These are phyloP conservation scores for Suillus placidus DNA, from an alignment of 768 basidiomycete genomes.

Conservation along the genomic window DNA sequence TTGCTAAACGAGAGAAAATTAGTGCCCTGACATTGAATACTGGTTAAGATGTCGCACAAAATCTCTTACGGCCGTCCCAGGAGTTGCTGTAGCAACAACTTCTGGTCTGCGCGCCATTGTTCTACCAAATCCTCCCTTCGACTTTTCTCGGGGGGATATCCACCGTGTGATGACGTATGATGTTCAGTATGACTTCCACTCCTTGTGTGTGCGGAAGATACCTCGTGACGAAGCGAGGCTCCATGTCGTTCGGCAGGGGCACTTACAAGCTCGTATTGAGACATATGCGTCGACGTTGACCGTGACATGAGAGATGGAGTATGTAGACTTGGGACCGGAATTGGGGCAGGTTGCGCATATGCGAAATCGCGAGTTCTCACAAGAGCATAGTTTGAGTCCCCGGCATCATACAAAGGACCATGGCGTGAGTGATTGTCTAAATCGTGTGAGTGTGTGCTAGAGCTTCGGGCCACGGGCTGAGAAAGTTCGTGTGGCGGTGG, in stretches of 20 bases:
- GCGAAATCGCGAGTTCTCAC: constrained; percentile 32
- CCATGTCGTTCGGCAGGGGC: constrained; percentile 23
- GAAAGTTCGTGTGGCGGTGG: constrained; percentile 24
- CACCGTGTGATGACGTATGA: constrained; percentile 20
- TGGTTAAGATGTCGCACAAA: constrained; percentile 7
- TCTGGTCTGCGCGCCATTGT: constrained; percentile 36
- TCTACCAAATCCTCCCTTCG: constrained; percentile 31
- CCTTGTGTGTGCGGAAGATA: constrained; percentile 21
- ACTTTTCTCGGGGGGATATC: constrained; percentile 22
- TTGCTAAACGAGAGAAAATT: constrained; percentile 5
- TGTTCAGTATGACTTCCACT: constrained; percentile 30
- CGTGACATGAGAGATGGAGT: constrained; percentile 29
- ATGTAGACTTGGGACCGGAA: constrained; percentile 17
- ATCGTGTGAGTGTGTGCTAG: constrained; percentile 19
- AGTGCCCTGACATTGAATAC: constrained; percentile 15
- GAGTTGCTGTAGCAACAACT: constrained; percentile 17
- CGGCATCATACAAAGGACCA: background rate
- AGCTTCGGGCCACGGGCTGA: constrained; percentile 19
- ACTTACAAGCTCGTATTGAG: constrained; percentile 33
- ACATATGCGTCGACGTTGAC: constrained; percentile 30
- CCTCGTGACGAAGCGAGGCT: constrained; percentile 31
- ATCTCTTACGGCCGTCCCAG: constrained; percentile 26
- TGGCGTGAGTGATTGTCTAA: constrained; percentile 15
- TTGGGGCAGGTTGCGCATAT: constrained; percentile 22
- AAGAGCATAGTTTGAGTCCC: constrained; percentile 20